Conservation (phyloP, 345 rosid species). For the Hypericum androsaemum region DNA sequence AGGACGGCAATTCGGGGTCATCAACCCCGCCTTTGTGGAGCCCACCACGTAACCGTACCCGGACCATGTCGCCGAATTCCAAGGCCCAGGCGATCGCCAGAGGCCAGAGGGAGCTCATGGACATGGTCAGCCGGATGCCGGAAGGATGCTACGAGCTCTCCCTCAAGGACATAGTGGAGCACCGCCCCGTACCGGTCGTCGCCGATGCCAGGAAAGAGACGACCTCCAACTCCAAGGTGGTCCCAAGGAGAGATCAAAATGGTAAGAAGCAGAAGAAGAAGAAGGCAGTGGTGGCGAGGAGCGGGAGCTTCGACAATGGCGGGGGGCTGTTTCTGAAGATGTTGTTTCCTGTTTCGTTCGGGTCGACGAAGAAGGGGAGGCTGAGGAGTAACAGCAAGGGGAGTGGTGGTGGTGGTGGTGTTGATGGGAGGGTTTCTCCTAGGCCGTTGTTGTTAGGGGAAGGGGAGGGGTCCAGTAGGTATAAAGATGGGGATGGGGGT, state of each 20-base stretch:
- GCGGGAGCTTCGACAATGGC: not conserved
- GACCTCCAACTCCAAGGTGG: not conserved
- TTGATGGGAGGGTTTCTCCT: not conserved
- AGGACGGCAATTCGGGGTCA: too few species aligned
- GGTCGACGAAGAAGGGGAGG: not conserved
- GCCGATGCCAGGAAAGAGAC: not conserved
- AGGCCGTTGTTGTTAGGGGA: not conserved
- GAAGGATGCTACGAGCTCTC: slow-evolving; percentile 6
- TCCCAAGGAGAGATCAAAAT: too few species aligned
- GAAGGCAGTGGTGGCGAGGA: not conserved
- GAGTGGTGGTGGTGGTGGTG: not conserved
- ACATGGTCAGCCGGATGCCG: slow-evolving; percentile 1
- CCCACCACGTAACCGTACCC: too few species aligned
- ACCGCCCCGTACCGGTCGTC: not conserved
- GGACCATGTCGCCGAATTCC: too few species aligned
- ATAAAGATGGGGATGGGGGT: not conserved
- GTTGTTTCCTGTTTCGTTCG: not conserved
- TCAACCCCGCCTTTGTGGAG: too few species aligned
- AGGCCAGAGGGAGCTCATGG: slow-evolving; percentile 3
- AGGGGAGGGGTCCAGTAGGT: too few species aligned
- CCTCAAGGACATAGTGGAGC: slow-evolving; percentile 1
- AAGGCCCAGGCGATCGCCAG: slow-evolving; percentile 45
- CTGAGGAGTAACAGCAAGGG: not conserved
- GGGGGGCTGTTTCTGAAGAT: not conserved
- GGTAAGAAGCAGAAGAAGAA: not conserved